These are phyloP conservation scores for Gaultheria prostrata DNA, from an alignment of 148 eudicot species.

Conservation along the genomic window DNA sequence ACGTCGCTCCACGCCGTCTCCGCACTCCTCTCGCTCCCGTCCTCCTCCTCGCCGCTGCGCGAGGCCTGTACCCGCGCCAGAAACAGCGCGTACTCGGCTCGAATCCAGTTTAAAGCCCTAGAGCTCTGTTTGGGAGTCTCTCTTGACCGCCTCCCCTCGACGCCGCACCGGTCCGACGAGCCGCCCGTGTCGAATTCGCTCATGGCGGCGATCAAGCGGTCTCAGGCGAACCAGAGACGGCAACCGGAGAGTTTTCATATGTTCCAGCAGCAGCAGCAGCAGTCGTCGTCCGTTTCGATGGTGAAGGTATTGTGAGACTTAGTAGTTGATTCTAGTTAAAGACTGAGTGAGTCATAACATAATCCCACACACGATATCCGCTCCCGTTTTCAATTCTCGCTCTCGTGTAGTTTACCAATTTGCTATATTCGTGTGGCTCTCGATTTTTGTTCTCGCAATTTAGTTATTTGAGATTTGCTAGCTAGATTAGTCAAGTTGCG, in stretches of 20 bases:
- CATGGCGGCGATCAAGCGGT: constrained; percentile 93
- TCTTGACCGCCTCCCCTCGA: constrained; percentile 63
- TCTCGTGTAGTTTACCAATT: no score
- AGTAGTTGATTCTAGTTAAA: not conserved
- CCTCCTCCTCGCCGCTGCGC: constrained; percentile 66
- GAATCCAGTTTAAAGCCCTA: constrained; percentile 73
- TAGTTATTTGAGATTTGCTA: no score
- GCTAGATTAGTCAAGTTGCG: no score
- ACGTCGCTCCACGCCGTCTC: constrained; percentile 88
- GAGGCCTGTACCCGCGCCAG: constrained; percentile 66
- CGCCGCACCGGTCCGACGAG: constrained; percentile 38
- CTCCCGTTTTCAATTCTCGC: no score
- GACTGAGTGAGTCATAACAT: not conserved
- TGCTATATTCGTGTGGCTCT: no score
- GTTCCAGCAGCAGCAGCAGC: constrained; percentile 48
- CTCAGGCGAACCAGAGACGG: constrained; percentile 89
- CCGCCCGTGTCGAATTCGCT: constrained; percentile 90
- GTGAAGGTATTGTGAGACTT: constrained; percentile 24
- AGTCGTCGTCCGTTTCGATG: constrained; percentile 28
- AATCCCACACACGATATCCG: no score
- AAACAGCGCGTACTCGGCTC: constrained; percentile 51
- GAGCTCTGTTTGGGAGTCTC: constrained; percentile 75
- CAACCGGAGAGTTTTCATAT: constrained; percentile 73
- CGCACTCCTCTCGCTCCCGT: constrained; percentile 58
- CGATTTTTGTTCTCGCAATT: no score